phyloP scores from a whole-genome alignment of 106 monocot genomes.

The Dendrobium officinale region DNA sequence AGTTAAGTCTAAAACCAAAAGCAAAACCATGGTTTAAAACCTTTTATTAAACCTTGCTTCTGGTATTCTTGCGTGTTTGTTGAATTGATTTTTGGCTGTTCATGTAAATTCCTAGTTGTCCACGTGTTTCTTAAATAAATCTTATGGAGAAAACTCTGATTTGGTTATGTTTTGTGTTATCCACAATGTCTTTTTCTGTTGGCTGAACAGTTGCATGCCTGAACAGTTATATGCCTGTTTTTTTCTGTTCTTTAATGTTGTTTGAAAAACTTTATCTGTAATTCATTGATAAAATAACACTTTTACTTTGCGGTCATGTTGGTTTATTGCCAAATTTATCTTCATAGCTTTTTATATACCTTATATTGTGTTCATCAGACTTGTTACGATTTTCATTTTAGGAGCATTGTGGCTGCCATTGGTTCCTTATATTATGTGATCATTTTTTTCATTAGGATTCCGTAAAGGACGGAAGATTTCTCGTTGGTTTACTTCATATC shows the following conservation, averaged over 20 bases:
- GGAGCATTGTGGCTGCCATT: no score
- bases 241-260: background rate
- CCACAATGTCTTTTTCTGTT: no score
- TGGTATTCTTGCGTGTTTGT: background rate
- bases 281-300: background rate
- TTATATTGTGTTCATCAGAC: background rate
- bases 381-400: background rate
- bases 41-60: background rate
- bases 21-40: background rate
- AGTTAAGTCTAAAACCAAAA: background rate
- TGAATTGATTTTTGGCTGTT: background rate
- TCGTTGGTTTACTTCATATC: constrained; percentile 51
- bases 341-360: no score
- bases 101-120: background rate
- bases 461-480: constrained; percentile 56
- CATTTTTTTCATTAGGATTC: constrained; percentile 22
- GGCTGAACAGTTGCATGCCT: no score
- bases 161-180: background rate
- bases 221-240: no score
- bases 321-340: background rate
- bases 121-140: background rate
- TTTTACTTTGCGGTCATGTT: background rate
- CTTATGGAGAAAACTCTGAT: background rate
- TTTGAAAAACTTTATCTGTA: background rate
- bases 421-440: background rate